A percentile compares a stretch with the other conserved stretches of the same genome.
Conservation (phyloP, 331 rosid species). For the Spiraea crenata region DNA sequence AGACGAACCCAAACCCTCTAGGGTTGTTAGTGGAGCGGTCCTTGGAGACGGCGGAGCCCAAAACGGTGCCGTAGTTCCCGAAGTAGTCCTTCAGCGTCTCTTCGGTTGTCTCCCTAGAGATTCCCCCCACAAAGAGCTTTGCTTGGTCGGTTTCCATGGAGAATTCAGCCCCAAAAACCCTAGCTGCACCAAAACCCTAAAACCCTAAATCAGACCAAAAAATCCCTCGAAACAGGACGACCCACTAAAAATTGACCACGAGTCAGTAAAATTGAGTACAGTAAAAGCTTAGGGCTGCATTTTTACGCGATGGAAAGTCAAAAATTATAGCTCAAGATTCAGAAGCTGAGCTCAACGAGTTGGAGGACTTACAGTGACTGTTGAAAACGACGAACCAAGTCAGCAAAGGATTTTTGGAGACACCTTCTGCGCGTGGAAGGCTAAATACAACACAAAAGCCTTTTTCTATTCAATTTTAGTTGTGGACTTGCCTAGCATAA, state of each 20-base stretch:
- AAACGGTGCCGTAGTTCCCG: constrained; percentile 47
- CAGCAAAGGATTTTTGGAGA: too few relatives aligned
- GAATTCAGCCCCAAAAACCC: constrained; percentile 26
- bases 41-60: constrained; percentile 42
- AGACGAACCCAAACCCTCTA: constrained; percentile 77
- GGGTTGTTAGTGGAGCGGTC: constrained; percentile 50
- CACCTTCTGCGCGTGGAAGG: not conserved
- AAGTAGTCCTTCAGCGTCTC: constrained; percentile 48
- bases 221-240: constrained; percentile 13
- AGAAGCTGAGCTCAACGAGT: not conserved
- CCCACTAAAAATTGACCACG: too few relatives aligned
- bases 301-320: too few relatives aligned
- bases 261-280: too few relatives aligned
- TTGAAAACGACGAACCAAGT: not conserved
- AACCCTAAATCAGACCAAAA: constrained; percentile 20
- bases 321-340: not conserved
- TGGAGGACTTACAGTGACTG: not conserved
- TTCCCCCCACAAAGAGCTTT: constrained; percentile 60
- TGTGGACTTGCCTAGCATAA: not conserved
- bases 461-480: too few relatives aligned
- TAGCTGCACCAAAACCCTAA: constrained; percentile 15
- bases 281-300: too few relatives aligned
- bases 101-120: constrained; percentile 57
- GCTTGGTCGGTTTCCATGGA: constrained; percentile 57
- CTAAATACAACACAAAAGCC: not conserved